Conservation (phyloP, 495 filamentous ascomycete genomes). For the Neurospora tetrasperma region DNA sequence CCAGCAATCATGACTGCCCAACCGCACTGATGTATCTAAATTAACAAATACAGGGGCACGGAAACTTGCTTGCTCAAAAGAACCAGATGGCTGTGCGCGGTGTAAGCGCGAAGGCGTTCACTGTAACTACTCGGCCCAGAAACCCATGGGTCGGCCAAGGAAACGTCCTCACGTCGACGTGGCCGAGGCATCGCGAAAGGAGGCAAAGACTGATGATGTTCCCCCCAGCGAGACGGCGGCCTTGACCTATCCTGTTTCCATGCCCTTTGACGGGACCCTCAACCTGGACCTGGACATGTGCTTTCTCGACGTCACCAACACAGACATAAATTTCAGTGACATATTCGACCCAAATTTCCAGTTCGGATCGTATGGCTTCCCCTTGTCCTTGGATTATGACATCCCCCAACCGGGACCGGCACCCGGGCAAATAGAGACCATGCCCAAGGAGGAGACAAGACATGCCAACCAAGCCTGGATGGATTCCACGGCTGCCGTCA, state of each 20-base stretch:
- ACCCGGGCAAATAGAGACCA: not conserved
- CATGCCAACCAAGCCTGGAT: not conserved
- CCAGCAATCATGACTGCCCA: not conserved
- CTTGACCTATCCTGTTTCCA: not conserved
- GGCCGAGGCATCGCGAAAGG: constrained; percentile 1
- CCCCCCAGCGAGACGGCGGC: not conserved
- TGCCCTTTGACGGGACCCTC: constrained; percentile 15
- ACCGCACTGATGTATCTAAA: constrained; percentile 13
- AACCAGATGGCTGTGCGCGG: constrained; percentile 43
- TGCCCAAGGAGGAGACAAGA: not conserved
- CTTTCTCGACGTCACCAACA: constrained; percentile 23
- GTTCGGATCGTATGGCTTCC: not conserved
- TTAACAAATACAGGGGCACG: constrained; percentile 34
- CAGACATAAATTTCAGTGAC: constrained; percentile 24
- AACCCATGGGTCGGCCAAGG: constrained; percentile 51
- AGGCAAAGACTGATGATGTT: not conserved
- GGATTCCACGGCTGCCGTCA: not conserved
- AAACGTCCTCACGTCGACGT: constrained; percentile 40
- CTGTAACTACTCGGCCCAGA: constrained; percentile 51
- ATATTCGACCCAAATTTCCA: constrained; percentile 11
- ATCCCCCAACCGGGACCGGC: not conserved
- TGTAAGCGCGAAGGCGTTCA: constrained; percentile 43
- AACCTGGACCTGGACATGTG: constrained; percentile 24
- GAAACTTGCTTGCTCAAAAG: constrained; percentile 53
- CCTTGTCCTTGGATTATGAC: not conserved